Conservation (phyloP, 1,284 basidiomycete genomes). For the Moniliophthora roreri region DNA sequence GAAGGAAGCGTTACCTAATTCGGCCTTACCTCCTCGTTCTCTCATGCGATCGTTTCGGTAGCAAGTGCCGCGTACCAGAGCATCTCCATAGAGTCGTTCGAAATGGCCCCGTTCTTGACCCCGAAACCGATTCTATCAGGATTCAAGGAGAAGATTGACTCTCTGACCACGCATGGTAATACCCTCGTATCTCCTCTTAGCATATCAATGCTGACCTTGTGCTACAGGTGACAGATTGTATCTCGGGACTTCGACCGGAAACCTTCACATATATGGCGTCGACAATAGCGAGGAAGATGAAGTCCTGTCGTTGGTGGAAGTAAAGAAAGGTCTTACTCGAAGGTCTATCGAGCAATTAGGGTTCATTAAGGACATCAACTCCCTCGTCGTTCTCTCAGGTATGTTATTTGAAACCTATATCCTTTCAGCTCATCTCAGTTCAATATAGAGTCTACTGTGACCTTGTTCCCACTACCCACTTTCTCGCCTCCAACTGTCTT, state of each 20-base stretch:
- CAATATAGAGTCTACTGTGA: conserved; percentile 57
- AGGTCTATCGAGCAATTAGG: conserved; percentile 85
- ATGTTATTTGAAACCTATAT: conserved; percentile 21
- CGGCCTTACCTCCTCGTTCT: not conserved
- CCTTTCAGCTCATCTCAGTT: not conserved
- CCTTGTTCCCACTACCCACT: conserved; percentile 62
- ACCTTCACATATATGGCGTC: conserved; percentile 13
- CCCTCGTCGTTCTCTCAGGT: conserved; percentile 84
- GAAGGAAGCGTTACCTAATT: too few species aligned
- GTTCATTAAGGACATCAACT: conserved; percentile 80
- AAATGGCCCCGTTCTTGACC: conserved; percentile 46
- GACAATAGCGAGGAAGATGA: conserved; percentile 27
- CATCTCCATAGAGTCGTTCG: not conserved
- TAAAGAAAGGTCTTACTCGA: conserved; percentile 63
- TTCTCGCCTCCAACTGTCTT: conserved; percentile 73
- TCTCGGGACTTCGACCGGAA: conserved; percentile 13
- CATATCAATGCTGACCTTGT: not conserved
- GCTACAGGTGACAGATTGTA: conserved; percentile 12
- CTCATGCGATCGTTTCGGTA: not conserved
- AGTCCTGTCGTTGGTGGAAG: conserved; percentile 55
- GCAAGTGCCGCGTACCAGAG: not conserved
- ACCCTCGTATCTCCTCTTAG: not conserved
- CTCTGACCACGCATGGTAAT: conserved; percentile 34
- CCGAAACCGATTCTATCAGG: conserved; percentile 39
- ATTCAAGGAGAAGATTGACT: conserved; percentile 49